Base-by-base conservation (phyloP, 805 yeast species). In the Sugiyamaella americana region DNA sequence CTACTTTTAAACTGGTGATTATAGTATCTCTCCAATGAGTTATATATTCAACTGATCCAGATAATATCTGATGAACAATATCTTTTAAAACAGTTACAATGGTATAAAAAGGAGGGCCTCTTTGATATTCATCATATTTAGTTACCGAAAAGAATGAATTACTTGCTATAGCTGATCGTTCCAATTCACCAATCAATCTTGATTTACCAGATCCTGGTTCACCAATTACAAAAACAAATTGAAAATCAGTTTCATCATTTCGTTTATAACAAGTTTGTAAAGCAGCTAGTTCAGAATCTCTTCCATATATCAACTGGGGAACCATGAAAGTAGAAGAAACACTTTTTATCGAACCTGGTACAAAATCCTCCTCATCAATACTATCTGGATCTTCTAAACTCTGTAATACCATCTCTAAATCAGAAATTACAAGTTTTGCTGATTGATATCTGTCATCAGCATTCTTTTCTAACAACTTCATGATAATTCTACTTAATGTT, bases 151-250 rank as follows among this genome's bases (percentile, higher is more conserved):
- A 62, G 45, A 51, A 57, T 3, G 55, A 47, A 41, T 64, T 63
- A 26, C 60, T 59, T 1, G 67, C 54, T 8, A 67, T 52, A 3
- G 73, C 64, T 2, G 56, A 55, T 4, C 66, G 59, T 43, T 64
- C 66, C 38, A 74, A 50, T 23, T 71, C 75, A 23, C 60, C 60
- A 4, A 75, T 55, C 5, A 75, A 48, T 3, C 71, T 58, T 0
- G 75, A 62, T 54, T 74, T 74, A 1, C 80, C 80, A 4, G 64
- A 56, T 1, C 80, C 80, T 1, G 68, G 48, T 2, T 59, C 65
- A 13, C 80, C 80, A 1, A 59, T 53, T 2, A 75, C 53, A 4
- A 73, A 49, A 1, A 69, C 50, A 6, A 63, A 37, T 54, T 59
- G 53, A 37, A 60, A 53, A 47, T 47, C 48, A 5, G 48, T 52